Evolutionary conservation across 164 flowering plant species (phyloP), one percentile per base, ranked within the genome.

Genomic region (Houttuynia cordata): DNA sequence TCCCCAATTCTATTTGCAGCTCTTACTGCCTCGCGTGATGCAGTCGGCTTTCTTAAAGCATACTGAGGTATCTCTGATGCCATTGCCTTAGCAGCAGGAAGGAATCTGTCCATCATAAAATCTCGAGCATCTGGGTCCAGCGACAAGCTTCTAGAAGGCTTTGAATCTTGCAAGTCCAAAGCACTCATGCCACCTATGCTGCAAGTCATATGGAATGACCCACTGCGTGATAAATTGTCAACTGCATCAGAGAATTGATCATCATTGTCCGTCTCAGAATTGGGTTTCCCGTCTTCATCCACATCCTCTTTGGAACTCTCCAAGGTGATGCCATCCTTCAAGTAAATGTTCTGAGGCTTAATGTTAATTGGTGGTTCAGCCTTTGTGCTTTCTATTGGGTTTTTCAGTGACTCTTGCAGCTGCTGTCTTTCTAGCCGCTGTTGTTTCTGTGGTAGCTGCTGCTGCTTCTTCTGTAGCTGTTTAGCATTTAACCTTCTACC

Each of bases 51-150:
- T 60, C 80, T 75, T 37, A 76, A 41, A 65, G 74, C 68, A 73
- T 76, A 67, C 45, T 74, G 84, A 67, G 98, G 94, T 55, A 79
- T 67, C 76, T 86, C 96, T 19, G 90, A 80, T 61, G 87, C 77
- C 83, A 93, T 78, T 63, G 97, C 97, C 72, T 80, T 86, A 0
- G 98, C 98, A 21, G 96, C 98, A 19, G 98, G 96, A 71, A 89
- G 70, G 74, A 92, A 87, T 10, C 94, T 77, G 56, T 75, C 92
- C 83, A 87, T 82, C 92, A 93, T 86, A 68, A 86, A 80, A 73
- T 83, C 89, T 52, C 82, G 80, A 58, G 79, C 73, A 23, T 75
- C 72, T 21, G 77, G 78, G 77, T 87, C 90, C 8, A 71, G 69
- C 0, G 75, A 51, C 63, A 73, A 75, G 4, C 62, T 70, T 50